Evolutionary conservation across 2,329 filamentous ascomycete species (phyloP).

Genomic region (Ophiostoma ulmi): DNA sequence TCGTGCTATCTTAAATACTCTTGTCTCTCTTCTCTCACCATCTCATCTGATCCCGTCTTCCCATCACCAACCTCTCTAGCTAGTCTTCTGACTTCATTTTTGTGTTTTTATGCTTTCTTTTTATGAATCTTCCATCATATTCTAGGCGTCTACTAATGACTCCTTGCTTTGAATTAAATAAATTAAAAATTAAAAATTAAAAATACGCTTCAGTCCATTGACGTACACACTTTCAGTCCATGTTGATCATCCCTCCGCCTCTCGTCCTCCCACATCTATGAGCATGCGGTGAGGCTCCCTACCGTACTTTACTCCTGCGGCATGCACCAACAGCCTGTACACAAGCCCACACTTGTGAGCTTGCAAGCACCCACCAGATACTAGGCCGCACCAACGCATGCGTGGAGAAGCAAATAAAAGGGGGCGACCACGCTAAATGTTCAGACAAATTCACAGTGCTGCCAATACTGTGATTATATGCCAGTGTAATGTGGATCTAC

Average conservation of each 20-base stretch:
- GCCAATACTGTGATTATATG: not conserved
- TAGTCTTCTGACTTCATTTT: not conserved
- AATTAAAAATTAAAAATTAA: not conserved
- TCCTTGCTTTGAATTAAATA: not conserved
- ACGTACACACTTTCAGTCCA: not conserved
- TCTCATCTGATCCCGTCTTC: not conserved
- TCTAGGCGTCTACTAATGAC: not conserved
- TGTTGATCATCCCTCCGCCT: not conserved
- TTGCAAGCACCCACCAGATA: not conserved
- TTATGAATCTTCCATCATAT: too few relatives aligned
- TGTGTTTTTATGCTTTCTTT: not conserved
- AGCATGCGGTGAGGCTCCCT: not conserved
- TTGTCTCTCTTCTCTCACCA: not conserved
- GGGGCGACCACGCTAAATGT: conserved; percentile 4
- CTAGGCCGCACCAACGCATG: conserved; percentile 6
- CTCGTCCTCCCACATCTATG: not conserved
- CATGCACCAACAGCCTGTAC: conserved; percentile 4
- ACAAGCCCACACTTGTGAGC: not conserved
- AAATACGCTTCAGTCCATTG: not conserved
- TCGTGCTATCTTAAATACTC: not conserved
- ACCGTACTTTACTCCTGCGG: not conserved
- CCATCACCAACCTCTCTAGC: not conserved
- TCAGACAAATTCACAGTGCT: not conserved
- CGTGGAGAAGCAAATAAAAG: conserved; percentile 17
- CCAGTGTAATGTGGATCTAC: not conserved